Evolutionary conservation across 176 grass and related monocot genomes (phyloP).

Genomic region (Guadua angustifolia): DNA sequence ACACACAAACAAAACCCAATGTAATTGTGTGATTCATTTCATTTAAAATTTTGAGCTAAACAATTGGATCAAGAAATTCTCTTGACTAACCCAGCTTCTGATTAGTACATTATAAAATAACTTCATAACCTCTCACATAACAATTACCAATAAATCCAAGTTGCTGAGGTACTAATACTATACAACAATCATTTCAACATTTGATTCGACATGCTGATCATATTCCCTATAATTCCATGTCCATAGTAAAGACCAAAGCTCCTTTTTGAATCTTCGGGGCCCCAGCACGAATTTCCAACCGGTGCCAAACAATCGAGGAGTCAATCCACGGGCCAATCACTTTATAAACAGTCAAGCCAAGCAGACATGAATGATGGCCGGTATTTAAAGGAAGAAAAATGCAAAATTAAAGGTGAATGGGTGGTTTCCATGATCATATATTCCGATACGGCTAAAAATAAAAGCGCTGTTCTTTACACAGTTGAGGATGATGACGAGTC

Average conservation of each 20-base stretch:
- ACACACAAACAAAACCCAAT: neutral
- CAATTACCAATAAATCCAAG: neutral
- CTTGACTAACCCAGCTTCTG: neutral
- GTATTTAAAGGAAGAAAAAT: constrained; percentile 31
- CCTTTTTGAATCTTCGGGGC: neutral
- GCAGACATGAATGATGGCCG: constrained; percentile 40
- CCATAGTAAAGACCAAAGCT: neutral
- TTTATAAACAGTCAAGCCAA: neutral
- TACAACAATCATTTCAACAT: neutral
- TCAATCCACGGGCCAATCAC: neutral
- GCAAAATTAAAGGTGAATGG: neutral
- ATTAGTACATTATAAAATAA: neutral
- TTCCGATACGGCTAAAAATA: too few relatives aligned
- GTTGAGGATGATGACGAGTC: neutral
- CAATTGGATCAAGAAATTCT: neutral
- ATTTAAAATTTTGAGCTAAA: neutral
- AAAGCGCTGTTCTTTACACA: neutral
- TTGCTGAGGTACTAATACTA: neutral
- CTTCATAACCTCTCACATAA: too few relatives aligned
- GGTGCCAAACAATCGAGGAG: constrained; percentile 13
- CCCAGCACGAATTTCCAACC: constrained; percentile 5
- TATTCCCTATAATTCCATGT: neutral
- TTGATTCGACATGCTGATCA: neutral
- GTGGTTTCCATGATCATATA: neutral
- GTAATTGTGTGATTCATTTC: neutral